Evolutionary conservation across 257 asterid genomes (phyloP).

Genomic region (Craterostigma plantagineum): DNA sequence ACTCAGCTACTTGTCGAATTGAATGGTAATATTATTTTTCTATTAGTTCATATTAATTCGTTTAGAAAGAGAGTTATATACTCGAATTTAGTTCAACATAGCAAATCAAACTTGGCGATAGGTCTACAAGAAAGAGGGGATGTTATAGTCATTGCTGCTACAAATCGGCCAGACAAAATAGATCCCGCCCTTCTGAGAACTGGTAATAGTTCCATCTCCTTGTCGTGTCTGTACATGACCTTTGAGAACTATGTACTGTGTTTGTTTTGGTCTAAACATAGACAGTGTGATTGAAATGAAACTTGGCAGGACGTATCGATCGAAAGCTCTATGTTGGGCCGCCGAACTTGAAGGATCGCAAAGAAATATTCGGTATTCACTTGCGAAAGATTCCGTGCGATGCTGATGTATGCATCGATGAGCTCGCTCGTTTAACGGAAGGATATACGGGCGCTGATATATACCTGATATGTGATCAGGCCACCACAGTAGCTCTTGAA

Average conservation of each 20-base stretch:
- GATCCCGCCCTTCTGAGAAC: constrained; percentile 91
- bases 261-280: not conserved
- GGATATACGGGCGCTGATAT: constrained; percentile 90
- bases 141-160: constrained; percentile 90
- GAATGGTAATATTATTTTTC: constrained; percentile 38
- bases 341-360: constrained; percentile 59
- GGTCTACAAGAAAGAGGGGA: constrained; percentile 85
- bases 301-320: constrained; percentile 71
- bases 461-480: constrained; percentile 73
- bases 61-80: no score
- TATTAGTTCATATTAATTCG: no score
- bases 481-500: constrained; percentile 67
- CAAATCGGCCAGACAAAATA: constrained; percentile 89
- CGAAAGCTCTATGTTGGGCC: constrained; percentile 92
- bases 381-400: constrained; percentile 56
- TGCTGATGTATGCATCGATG: constrained; percentile 51
- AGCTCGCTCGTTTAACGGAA: constrained; percentile 66
- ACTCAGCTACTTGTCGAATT: constrained; percentile 90
- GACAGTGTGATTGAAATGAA: not conserved
- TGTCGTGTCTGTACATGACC: not conserved
- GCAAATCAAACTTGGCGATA: constrained; percentile 4
- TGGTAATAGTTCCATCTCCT: constrained; percentile 24
- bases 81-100: no score
- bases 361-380: constrained; percentile 69
- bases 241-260: no score